These are phyloP conservation scores for Panaeolus cyanescens DNA, from an alignment of 768 basidiomycete genomes.

Conservation along the genomic window DNA sequence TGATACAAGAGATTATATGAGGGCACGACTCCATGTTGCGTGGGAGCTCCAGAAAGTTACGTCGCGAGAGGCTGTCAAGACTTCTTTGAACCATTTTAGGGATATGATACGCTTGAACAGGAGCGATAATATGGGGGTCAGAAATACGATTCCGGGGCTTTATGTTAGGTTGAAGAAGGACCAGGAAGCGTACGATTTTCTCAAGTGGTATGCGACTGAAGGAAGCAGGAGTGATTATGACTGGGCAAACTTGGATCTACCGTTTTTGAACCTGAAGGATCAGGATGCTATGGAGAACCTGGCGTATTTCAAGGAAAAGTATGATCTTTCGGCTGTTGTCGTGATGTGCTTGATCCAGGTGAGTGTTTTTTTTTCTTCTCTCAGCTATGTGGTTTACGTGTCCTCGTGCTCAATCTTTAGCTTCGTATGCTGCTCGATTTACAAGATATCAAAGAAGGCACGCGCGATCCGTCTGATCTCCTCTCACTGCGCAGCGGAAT, in stretches of 20 bases:
- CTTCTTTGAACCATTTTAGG: constrained; percentile 5
- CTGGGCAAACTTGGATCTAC: constrained; percentile 5
- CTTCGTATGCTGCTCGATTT: no score
- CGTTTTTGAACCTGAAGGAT: constrained; percentile 10
- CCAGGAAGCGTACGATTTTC: constrained; percentile 12
- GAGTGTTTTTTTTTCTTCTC: no score
- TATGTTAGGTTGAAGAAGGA: constrained; percentile 9
- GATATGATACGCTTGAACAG: constrained; percentile 13
- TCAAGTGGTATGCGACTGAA: constrained; percentile 11
- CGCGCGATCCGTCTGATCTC: no score
- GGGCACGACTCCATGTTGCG: constrained; percentile 8
- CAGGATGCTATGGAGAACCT: constrained; percentile 7
- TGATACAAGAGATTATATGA: constrained; percentile 10
- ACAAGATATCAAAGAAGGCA: no score
- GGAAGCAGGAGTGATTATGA: neutral
- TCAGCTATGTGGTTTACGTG: no score
- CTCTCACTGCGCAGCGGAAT: no score
- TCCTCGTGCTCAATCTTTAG: no score
- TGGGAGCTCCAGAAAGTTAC: neutral
- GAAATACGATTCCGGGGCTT: constrained; percentile 10
- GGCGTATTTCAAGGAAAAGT: neutral
- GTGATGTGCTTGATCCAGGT: neutral
- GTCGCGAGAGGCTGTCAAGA: constrained; percentile 2
- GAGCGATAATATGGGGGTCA: constrained; percentile 9
- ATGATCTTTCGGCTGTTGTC: neutral